Evolutionary conservation across 768 basidiomycete genomes (phyloP), one percentile per base, ranked within the genome.

Genomic region (Naganishia kalamii): DNA sequence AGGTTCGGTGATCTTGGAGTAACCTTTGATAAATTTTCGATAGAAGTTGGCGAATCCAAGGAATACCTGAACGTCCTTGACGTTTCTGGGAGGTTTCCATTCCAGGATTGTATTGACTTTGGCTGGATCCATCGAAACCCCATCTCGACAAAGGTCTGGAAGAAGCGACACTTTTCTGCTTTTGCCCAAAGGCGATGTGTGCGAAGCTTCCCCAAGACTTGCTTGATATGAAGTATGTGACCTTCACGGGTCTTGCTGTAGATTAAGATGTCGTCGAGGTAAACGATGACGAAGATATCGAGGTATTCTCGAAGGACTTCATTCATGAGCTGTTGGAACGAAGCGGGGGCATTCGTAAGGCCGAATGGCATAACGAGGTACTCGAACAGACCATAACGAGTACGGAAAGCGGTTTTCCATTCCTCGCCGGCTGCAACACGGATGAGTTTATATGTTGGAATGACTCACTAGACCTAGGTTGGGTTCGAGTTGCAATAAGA

Each of bases 31-130:
- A 65, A 73, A 75, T 10, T 66, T 63, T 19, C 68, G 63, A 62
- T 71, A 74, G 62, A 72, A 73, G 59, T 71, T 71, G 15, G 70
- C 68, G 43, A 74, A 71, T 3, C 72, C 71, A 12, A 72, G 62
- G 63, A 70, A 73, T 4, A 46, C 47, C 51, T 68, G 72, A 1
- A 73, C 30, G 33, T 71, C 67, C 10, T 66, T 49, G 23, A 69
- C 40, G 12, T 21, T 50, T 13, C 51, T 60, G 3, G 73, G 72
- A 27, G 48, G 33, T 2, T 65, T 68, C 72, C 72, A 73, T 0
- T 77, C 66, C 1, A 43, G 10, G 2, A 84, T 73, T 0, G 75
- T 77, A 6, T 77, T 48, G 27, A 84, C 67, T 70, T 84, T 85
- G 13, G 65, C 68, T 0, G 73, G 72, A 59, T 80, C 76, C 81